Base-by-base conservation (phyloP, 352 stramenopile genomes). In the Saprolegnia parasitica region DNA sequence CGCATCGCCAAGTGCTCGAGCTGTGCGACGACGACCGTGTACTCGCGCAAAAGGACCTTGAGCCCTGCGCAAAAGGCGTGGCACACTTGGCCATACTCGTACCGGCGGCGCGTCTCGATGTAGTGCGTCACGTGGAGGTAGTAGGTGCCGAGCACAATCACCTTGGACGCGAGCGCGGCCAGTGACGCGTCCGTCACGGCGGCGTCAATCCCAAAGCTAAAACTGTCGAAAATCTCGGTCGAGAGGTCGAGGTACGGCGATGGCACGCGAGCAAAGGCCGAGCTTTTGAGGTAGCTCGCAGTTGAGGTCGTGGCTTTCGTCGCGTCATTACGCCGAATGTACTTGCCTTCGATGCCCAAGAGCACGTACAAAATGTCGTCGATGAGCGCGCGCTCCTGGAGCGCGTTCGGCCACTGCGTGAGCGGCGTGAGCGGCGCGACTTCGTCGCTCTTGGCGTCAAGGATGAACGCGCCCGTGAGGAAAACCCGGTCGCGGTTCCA, bases 21-120 rank as follows among this genome's bases (percentile, higher is more conserved):
- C 63, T 97, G 89, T 0, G 83, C 84, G 35, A 98, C 83, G 74
- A 98, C 95, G 42, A 92, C 87, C 49, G 90, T 88, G 77, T 98
- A 98, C 71, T 99, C 93, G 67, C 96, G 90, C 40, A 98, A 60
- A 16, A 98, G 74, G 6, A 82, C 76, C 70, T 97, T 96, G 11
- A 98, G 76, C 13, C 89, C 90, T 35, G 95, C 95, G 47, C 90
- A 96, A 57, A 99, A 89, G 10, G 94, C 91, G 75, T 98, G 96
- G 45, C 91, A 97, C 13, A 98, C 90, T 77, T 93, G 84, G 0
- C 96, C 96, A 71, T 96, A 97, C 75, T 98, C 95, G 67, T 95
- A 92, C 24, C 89, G 77, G 37, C 84, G 89, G 57, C 83, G 90
- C 37, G 89, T 80, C 58, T 96, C 87, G 29, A 96, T 80, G 56